Base-by-base conservation (phyloP, 176 grass and related monocot genomes). In the Alloteropsis semialata region DNA sequence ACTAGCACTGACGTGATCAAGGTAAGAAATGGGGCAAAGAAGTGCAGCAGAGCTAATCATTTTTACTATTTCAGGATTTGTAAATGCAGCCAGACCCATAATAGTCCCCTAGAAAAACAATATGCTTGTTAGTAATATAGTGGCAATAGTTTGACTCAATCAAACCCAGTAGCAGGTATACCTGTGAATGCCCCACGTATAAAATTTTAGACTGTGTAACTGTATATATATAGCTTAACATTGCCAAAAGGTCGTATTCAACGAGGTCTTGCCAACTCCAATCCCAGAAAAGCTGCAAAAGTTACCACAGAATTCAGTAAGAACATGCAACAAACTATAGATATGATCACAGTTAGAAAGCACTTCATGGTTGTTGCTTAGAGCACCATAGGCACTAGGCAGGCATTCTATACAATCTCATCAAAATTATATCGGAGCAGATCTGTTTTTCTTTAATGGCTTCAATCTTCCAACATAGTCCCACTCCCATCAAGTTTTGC, bases 261-360 rank as follows among this genome's bases (percentile, higher is more conserved):
- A 90, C 92, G 18, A 98, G 87, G 79, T 98, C 95, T 85, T 95
- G 88, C 96, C 96, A 98, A 87, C 92, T 98, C 96, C 92, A 98
- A 80, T 98, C 90, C 96, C 92, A 98, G 88, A 98, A 98, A 67
- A 85, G 78, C 96, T 98, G 77, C n/a, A 67, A 88, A 84, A 81
- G 69, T 55, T 77, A 46, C 32, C 80, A 85, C 4, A 30, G 34
- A 39, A n/a, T 82, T 71, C 2, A 33, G 16, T 72, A 15, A 77
- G n/a, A 89, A 64, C 6, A 72, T 55, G 63, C 17, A 88, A 6
- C 42, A 77, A 79, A 58, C 22, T 18, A 75, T 69, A 74, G 28
- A 58, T 58, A 58, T 27, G 66, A 79, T 72, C 58, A 75, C 25
- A 25, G 59, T 65, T 58, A 68, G 48, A 56, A 46, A 84, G 39